These are phyloP conservation scores for Acanthamoeba healyi DNA, from an alignment of 208 protist species.

Conservation along the genomic window DNA sequence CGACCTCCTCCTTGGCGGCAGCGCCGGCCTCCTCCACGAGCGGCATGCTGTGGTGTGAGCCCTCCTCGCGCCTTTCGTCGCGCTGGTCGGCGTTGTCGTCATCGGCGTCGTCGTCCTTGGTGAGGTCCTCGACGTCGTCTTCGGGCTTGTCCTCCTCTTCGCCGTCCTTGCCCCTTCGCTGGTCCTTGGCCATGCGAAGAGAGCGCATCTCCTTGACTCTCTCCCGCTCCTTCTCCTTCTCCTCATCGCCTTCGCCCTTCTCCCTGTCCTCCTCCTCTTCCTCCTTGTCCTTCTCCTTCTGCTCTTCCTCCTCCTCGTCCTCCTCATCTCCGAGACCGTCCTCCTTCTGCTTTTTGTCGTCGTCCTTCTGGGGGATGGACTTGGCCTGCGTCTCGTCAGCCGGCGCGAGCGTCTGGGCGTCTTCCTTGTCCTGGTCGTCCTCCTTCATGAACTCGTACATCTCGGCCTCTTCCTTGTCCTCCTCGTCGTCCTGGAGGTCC, in stretches of 20 bases:
- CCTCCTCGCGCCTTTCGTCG: conserved; percentile 70
- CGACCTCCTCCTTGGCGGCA: neutral
- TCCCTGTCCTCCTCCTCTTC: conserved; percentile 47
- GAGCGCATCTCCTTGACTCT: conserved; percentile 58
- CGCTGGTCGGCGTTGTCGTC: conserved; percentile 1
- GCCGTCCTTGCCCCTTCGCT: conserved; percentile 14
- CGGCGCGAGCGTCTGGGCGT: conserved; percentile 78
- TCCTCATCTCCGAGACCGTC: conserved; percentile 79
- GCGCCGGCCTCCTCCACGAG: conserved; percentile 76
- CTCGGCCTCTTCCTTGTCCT: conserved; percentile 61
- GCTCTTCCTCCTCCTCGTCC: conserved; percentile 70
- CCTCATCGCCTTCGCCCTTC: conserved; percentile 6
- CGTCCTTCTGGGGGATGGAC: conserved; percentile 78
- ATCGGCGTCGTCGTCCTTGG: conserved; percentile 65
- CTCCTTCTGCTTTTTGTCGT: conserved; percentile 85
- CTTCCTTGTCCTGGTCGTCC: conserved; percentile 82
- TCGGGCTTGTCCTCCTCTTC: conserved; percentile 71
- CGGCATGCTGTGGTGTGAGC: conserved; percentile 34
- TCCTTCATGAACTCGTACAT: conserved; percentile 82
- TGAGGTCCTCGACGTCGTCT: conserved; percentile 63
- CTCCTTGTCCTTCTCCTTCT: conserved; percentile 62
- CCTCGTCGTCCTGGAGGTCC: conserved; percentile 44
- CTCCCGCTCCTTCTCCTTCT: conserved; percentile 71
- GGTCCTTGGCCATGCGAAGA: conserved; percentile 20
- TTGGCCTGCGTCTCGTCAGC: conserved; percentile 76